Conservation (phyloP, 139 green algal species). For the Tetratostichococcus sp. region DNA sequence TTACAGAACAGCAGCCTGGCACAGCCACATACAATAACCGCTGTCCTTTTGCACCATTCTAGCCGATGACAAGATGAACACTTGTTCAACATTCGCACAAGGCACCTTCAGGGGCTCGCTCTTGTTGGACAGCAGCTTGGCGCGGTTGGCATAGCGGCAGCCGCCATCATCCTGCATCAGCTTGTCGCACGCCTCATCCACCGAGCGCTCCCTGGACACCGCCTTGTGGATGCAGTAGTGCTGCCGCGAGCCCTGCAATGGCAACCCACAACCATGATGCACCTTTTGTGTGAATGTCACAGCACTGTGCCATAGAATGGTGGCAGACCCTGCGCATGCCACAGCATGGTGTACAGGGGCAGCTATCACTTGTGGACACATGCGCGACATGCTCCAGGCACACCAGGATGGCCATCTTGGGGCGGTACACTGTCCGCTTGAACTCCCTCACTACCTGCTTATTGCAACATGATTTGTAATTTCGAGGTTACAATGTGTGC, state of each 20-base stretch:
- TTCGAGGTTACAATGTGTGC: too few relatives aligned
- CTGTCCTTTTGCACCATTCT: too few relatives aligned
- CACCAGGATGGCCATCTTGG: conserved; percentile 84
- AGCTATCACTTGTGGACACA: not conserved
- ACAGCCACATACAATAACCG: too few relatives aligned
- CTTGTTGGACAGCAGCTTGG: conserved; percentile 14
- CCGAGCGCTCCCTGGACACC: conserved; percentile 36
- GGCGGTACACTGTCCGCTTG: conserved; percentile 70
- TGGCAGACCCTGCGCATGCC: too few relatives aligned
- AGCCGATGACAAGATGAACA: too few relatives aligned
- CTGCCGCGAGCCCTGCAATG: conserved; percentile 57
- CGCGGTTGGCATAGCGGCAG: conserved; percentile 52
- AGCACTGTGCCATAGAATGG: too few relatives aligned
- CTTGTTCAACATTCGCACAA: too few relatives aligned
- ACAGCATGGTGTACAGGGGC: too few relatives aligned
- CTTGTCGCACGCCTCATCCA: conserved; percentile 78
- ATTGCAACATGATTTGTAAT: conserved; percentile 1
- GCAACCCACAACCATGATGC: not conserved
- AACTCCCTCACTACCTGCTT: conserved; percentile 85
- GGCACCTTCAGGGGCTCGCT: not conserved
- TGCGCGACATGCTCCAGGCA: too few relatives aligned
- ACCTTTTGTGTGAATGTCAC: not conserved
- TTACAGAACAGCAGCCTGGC: too few relatives aligned
- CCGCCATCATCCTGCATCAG: conserved; percentile 47
- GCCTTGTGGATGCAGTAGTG: conserved; percentile 87